Percentiles rank a stretch among this genome's conserved stretches.
Conservation (phyloP, 2,329 filamentous ascomycete genomes). For the Biscogniauxia mediterranea region DNA sequence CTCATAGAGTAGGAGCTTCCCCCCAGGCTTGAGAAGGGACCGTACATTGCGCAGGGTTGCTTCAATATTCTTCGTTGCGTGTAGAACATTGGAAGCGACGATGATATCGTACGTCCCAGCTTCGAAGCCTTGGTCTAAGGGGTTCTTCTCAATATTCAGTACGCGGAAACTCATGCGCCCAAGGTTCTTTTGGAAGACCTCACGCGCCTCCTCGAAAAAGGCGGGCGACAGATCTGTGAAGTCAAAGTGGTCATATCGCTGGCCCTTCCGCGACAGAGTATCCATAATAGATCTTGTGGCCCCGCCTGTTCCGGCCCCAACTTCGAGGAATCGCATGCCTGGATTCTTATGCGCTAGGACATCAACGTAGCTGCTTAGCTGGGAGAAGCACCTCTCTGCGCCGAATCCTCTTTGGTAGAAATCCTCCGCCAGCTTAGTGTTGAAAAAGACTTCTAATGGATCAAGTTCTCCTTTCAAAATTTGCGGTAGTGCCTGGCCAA, state of each 20-base stretch:
- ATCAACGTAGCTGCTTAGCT: constrained; percentile 18
- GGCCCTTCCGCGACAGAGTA: constrained; percentile 19
- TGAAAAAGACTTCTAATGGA: constrained; percentile 20
- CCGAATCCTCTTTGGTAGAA: constrained; percentile 19
- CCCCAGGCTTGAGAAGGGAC: constrained; percentile 23
- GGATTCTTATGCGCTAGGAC: constrained; percentile 14
- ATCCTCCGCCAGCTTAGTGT: constrained; percentile 17
- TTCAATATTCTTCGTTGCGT: constrained; percentile 20
- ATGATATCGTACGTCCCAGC: constrained; percentile 29
- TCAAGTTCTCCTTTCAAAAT: constrained; percentile 21
- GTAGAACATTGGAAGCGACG: constrained; percentile 28
- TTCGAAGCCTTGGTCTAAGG: constrained; percentile 32
- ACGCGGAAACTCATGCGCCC: constrained; percentile 28
- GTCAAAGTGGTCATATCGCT: constrained; percentile 22
- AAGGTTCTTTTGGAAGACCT: constrained; percentile 22
- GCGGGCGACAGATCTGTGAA: constrained; percentile 30
- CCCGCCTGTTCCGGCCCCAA: constrained; percentile 29
- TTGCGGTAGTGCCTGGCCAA: constrained; percentile 18
- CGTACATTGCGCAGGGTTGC: constrained; percentile 18
- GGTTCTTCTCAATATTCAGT: constrained; percentile 31
- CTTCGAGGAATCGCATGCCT: constrained; percentile 22
- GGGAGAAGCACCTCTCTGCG: constrained; percentile 16
- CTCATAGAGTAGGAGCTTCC: constrained; percentile 17
- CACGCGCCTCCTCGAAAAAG: constrained; percentile 28
- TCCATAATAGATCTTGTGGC: constrained; percentile 27